These are phyloP conservation scores for Nicotiana paniculata DNA, from an alignment of 257 asterid genomes.

Conservation along the genomic window DNA sequence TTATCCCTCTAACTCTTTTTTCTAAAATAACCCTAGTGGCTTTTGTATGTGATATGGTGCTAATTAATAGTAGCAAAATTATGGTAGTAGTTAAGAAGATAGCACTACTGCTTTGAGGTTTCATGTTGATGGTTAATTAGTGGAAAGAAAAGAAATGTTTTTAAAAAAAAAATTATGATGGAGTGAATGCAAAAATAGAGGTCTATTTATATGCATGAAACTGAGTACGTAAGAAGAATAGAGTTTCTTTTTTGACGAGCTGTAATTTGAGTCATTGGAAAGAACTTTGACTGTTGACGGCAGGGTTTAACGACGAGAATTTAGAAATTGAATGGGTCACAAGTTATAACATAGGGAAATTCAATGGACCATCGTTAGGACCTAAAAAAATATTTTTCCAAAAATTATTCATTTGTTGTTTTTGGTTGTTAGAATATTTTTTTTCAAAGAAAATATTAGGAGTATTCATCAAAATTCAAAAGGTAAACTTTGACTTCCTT, in stretches of 20 bases:
- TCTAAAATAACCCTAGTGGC: background rate
- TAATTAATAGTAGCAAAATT: background rate
- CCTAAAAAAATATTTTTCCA: background rate
- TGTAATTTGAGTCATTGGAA: background rate
- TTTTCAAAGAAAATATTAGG: no score
- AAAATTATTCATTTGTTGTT: background rate
- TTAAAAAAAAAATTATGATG: background rate
- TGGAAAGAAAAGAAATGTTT: background rate
- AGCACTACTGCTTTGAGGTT: background rate
- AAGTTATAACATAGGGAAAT: background rate
- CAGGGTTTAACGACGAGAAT: background rate
- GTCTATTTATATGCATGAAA: slow-evolving; percentile 1
- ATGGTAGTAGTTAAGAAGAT: background rate
- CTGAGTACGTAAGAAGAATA: background rate
- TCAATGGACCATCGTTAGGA: background rate
- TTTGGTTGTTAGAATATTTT: no score
- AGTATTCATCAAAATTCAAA: no score
- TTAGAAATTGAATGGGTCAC: slow-evolving; percentile 3
- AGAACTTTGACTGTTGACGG: slow-evolving; percentile 4
- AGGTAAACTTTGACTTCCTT: no score
- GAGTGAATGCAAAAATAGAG: background rate
- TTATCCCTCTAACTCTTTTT: background rate
- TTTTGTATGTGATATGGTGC: background rate
- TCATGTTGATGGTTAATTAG: background rate
- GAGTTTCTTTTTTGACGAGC: background rate